Conservation (phyloP, 208 protist genomes). For the Leishmania tarentolae region DNA sequence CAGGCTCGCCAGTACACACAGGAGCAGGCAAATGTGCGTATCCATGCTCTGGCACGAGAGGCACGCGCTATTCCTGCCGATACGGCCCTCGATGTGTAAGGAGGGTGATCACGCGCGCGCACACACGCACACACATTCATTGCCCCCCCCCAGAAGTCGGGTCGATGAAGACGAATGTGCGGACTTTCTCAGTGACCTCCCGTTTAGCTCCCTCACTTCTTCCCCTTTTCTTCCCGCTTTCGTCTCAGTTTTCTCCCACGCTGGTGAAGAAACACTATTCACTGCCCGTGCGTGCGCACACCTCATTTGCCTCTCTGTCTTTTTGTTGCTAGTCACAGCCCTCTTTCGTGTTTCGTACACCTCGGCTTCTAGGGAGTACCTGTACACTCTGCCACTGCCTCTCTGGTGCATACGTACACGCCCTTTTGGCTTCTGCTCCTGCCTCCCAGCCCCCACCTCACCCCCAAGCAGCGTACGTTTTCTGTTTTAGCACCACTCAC, state of each 20-base stretch:
- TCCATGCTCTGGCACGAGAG: neutral
- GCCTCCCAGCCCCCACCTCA: neutral
- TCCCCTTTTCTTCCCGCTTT: neutral
- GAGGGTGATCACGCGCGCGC: no score
- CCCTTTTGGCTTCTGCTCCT: neutral
- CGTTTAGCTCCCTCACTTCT: neutral
- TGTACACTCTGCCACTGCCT: neutral
- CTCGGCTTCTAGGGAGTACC: neutral
- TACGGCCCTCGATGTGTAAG: neutral
- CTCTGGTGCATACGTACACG: neutral
- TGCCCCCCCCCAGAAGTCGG: neutral
- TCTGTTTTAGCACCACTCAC: neutral
- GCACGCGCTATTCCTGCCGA: neutral
- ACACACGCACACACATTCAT: no score
- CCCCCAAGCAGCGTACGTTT: neutral
- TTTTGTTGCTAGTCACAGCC: constrained; percentile 21
- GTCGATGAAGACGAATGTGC: neutral
- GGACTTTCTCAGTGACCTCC: neutral
- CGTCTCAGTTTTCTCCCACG: constrained; percentile 5
- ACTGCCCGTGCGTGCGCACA: constrained; percentile 2
- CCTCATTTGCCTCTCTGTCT: constrained; percentile 6
- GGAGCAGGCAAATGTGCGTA: neutral
- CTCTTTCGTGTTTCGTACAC: neutral
- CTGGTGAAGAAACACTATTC: neutral
- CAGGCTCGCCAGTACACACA: neutral